Evolutionary conservation across 2,329 filamentous ascomycete species (phyloP), one percentile per base, ranked within the genome.

Genomic region (Trichoderma asperellum): DNA sequence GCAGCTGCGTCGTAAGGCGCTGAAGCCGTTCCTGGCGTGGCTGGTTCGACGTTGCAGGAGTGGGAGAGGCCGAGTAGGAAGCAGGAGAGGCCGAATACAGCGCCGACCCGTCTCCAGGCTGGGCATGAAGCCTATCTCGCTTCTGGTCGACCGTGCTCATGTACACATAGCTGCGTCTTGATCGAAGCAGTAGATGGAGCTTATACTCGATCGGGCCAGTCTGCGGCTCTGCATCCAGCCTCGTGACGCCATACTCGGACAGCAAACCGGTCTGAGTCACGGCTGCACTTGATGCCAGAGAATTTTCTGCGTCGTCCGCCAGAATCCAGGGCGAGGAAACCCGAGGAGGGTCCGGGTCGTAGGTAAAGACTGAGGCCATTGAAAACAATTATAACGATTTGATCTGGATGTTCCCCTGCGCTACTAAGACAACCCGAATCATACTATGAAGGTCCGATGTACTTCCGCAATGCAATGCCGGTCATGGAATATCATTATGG

Each of bases 151-250:
- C 56, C 11, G 93, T 96, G 73, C 89, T 94, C 77, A 90, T 90
- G 37, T 85, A 87, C 43, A 85, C 86, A 78, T 94, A 97, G 7
- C 87, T 88, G 71, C 93, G 87, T 69, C 95, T 87, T 18, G 92
- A 90, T 43, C 94, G 89, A 63, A 97, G 83, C 7, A 98, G 85
- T 6, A 99, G 84, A 80, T 98, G 96, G 55, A 99, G 82, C 79
- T 99, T 99, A 82, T 99, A 99, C 81, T 99, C 96, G 0, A 93
- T 96, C 21, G 96, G 94, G 0, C 96, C 96, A 72, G 96, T 91
- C 77, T 98, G 94, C 6, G 95, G 95, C 79, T 99, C 96, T 14
- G 95, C 91, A 72, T 94, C 91, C 18, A 99, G 83, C 75, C 91
- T 93, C 56, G 89, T 91, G 57, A 96, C 87, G 1, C 86, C 87